Percentiles rank a stretch among this genome's conserved stretches.
phyloP scores from a whole-genome alignment of 305 asterid species.

The Fraxinus baroniana region DNA sequence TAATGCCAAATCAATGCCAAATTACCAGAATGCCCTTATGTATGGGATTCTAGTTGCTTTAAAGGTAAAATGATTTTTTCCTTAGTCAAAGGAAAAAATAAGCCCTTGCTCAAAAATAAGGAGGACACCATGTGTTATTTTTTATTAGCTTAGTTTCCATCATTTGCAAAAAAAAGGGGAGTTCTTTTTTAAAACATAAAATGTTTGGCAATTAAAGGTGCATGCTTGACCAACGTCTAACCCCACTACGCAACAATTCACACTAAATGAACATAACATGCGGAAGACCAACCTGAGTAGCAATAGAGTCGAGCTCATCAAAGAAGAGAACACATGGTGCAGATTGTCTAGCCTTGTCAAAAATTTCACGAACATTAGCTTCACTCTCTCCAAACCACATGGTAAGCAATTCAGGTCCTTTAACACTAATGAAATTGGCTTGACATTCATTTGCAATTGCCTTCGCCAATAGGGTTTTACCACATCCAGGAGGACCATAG shows the following conservation, averaged over 20 bases:
- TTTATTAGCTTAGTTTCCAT: neutral
- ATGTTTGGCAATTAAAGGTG: neutral
- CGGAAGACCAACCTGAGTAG: neutral
- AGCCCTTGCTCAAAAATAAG: neutral
- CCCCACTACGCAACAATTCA: neutral
- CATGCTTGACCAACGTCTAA: neutral
- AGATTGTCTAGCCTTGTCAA: conserved; percentile 23
- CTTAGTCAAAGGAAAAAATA: neutral
- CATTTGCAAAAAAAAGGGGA: neutral
- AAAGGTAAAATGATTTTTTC: neutral
- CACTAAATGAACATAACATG: neutral
- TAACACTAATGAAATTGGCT: neutral
- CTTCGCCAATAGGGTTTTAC: neutral
- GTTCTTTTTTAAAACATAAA: neutral
- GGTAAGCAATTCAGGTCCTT: neutral
- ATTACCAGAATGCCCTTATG: neutral
- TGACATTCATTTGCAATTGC: neutral
- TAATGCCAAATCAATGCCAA: neutral
- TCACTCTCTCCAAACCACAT: neutral
- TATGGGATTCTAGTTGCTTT: neutral
- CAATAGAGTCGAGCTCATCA: conserved; percentile 15
- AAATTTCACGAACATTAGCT: conserved; percentile 15
- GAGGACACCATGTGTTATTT: neutral
- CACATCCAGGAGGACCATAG: neutral
- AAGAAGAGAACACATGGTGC: conserved; percentile 22